Evolutionary conservation across 202 grass and related monocot species (phyloP).

Genomic region (Eragrostis tef): DNA sequence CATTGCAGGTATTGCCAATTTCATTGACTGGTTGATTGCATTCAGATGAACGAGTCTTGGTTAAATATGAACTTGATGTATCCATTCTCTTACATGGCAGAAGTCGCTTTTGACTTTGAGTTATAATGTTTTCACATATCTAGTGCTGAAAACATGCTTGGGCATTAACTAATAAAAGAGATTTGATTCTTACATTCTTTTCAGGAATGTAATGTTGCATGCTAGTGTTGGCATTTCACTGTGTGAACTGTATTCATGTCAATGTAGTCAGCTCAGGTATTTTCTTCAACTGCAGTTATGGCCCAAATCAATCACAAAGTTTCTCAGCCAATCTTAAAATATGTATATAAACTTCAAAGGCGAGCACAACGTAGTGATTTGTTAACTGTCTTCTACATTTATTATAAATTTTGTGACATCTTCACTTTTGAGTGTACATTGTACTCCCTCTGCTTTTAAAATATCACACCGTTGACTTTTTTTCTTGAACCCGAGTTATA

Average conservation of each 20-base stretch:
- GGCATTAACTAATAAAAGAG: background rate
- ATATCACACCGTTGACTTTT: too few species aligned
- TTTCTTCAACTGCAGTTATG: too few species aligned
- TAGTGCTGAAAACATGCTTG: background rate
- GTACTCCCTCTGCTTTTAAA: too few species aligned
- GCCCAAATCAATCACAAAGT: too few species aligned
- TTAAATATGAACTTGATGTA: background rate
- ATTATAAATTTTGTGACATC: background rate
- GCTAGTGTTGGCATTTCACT: background rate
- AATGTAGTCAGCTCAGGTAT: slow-evolving; percentile 34
- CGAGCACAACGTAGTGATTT: too few species aligned
- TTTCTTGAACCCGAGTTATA: too few species aligned
- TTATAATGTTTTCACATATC: slow-evolving; percentile 13
- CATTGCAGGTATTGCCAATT: background rate
- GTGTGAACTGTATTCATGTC: background rate
- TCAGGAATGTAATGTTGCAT: slow-evolving; percentile 1
- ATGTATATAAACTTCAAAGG: too few species aligned
- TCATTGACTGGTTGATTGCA: background rate
- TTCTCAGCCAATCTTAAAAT: background rate
- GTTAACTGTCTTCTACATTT: background rate
- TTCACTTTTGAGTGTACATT: background rate
- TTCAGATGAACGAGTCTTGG: background rate
- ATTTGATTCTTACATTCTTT: too few species aligned
- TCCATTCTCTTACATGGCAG: background rate
- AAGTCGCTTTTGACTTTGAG: slow-evolving; percentile 6